A percentile compares a stretch with the other conserved stretches of the same genome.
Evolutionary conservation across 2,329 filamentous ascomycete species (phyloP).

Genomic region (Pestalotiopsis sp.): DNA sequence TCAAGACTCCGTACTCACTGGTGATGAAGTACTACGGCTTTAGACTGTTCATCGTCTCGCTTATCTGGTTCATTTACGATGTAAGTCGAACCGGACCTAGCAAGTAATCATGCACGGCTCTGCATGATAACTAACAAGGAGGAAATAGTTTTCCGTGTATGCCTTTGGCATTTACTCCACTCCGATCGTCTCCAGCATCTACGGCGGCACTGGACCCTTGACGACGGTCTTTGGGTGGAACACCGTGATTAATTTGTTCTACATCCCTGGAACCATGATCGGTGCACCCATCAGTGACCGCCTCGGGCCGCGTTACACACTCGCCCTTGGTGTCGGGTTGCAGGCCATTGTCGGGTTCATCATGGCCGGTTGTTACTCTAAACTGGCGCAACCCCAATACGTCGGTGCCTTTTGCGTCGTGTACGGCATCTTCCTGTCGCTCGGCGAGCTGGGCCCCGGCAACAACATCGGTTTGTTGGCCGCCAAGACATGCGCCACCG

Average conservation of each 20-base stretch:
- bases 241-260: constrained; percentile 84
- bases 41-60: constrained; percentile 66
- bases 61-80: constrained; percentile 86
- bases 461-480: constrained; percentile 90
- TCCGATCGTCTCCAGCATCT: constrained; percentile 68
- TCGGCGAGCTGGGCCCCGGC: constrained; percentile 82
- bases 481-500: constrained; percentile 84
- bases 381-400: constrained; percentile 65
- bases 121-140: constrained; percentile 8
- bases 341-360: constrained; percentile 84
- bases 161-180: constrained; percentile 85
- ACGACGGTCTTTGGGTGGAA: constrained; percentile 87
- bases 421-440: constrained; percentile 74
- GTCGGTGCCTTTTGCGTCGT: constrained; percentile 77
- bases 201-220: constrained; percentile 58
- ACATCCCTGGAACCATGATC: constrained; percentile 77
- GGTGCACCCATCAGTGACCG: constrained; percentile 78
- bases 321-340: constrained; percentile 67
- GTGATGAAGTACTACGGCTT: constrained; percentile 70
- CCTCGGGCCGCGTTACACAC: constrained; percentile 74
- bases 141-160: constrained; percentile 71
- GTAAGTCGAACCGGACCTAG: constrained; percentile 35
- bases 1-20: constrained; percentile 55
- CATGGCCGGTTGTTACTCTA: constrained; percentile 78
- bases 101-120: not conserved